A percentile compares a stretch with the other conserved stretches of the same genome.
Conservation (phyloP, 2,329 filamentous ascomycete genomes). For the Nemania diffusa region DNA sequence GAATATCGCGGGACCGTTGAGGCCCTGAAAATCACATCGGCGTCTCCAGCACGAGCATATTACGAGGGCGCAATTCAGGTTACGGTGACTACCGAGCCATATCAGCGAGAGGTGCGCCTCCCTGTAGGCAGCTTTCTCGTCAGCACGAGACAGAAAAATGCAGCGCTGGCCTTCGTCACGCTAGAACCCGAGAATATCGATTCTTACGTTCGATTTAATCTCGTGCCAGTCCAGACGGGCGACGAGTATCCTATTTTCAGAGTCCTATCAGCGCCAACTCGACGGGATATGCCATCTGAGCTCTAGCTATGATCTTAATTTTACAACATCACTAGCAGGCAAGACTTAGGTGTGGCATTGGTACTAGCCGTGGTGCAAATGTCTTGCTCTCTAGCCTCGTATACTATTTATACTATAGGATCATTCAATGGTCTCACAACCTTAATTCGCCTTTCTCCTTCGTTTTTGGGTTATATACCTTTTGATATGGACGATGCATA, state of each 20-base stretch:
- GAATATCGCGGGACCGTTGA: slow-evolving; percentile 42
- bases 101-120: slow-evolving; percentile 35
- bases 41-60: slow-evolving; percentile 34
- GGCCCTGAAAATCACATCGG: slow-evolving; percentile 37
- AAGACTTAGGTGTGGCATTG: not conserved
- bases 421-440: too few relatives aligned
- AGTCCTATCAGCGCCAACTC: slow-evolving; percentile 18
- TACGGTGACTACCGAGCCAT: slow-evolving; percentile 39
- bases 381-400: too few relatives aligned
- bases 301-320: slow-evolving; percentile 12
- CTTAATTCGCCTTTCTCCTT: too few relatives aligned
- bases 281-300: slow-evolving; percentile 1
- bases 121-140: slow-evolving; percentile 42
- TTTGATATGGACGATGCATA: too few relatives aligned
- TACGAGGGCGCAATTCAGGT: slow-evolving; percentile 44
- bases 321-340: not conserved
- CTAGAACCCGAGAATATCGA: slow-evolving; percentile 47
- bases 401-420: too few relatives aligned
- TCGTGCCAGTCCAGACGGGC: slow-evolving; percentile 40
- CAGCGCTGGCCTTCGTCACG: slow-evolving; percentile 44
- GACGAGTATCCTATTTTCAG: slow-evolving; percentile 46
- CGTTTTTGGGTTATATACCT: too few relatives aligned
- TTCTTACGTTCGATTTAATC: slow-evolving; percentile 45
- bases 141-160: slow-evolving; percentile 43
- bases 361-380: too few relatives aligned